Evolutionary conservation across 352 stramenopile species (phyloP), one percentile per base, ranked within the genome.

Genomic region (Globisporangium solare): DNA sequence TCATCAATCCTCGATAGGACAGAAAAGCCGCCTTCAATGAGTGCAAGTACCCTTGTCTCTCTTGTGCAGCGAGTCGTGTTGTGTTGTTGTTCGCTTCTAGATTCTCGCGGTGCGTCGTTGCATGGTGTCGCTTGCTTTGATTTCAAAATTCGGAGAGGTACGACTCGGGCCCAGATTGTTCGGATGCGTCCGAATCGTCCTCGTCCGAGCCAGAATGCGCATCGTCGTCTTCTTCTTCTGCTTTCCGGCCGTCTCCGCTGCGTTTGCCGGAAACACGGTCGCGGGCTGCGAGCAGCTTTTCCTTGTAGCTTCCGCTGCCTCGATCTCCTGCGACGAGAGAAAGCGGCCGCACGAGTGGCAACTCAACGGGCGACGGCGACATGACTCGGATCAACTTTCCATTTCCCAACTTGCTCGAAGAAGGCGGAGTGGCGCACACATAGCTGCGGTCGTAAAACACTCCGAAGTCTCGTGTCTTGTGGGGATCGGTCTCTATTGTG

Each of bases 131-230:
- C 17, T 35, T 35, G 27, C 4, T 35, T 35, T 35, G 24, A 27
- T 27, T 12, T 83, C 68, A 69, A 60, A 73, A 74, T 20, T 67
- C 67, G 5, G 65, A 66, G 3, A 55, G 47, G 42, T 72, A 66
- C 6, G 72, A 68, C 55, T 56, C 48, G 4, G 69, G 70, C 35
- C 74, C 57, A 0, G 70, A 82, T 18, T 60, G 51, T 5, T 46
- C 56, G 21, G 64, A 76, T 4, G 51, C 51, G 3, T 56, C 48
- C 50, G 58, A 67, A n/a, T 51, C 50, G 0, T 74, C 60, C 17
- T 67, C 51, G 4, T 48, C 47, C 20, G 56, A 50, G 4, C 54
- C 39, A n/a, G 39, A 41, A 2, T 40, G 40, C 17, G 46, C 43
- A 31, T 56, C 47, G 6, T 48, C 39, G 47, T 35, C 27, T 35